Conservation (phyloP, 345 rosid species). For the Barbarea vulgaris region DNA sequence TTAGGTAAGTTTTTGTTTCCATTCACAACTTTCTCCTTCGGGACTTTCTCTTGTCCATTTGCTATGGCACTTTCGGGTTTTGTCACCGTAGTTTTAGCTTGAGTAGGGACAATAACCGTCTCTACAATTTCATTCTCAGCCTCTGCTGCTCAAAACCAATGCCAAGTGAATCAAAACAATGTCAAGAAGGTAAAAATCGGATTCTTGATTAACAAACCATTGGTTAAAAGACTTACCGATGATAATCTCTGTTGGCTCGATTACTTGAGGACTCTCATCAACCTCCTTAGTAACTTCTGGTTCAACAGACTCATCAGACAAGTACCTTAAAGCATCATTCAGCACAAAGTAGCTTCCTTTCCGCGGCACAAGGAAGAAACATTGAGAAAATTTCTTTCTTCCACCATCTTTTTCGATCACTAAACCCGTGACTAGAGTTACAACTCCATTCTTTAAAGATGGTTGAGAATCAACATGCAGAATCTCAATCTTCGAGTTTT, state of each 20-base stretch:
- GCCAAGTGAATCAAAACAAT: slow-evolving; percentile 7
- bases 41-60: slow-evolving; percentile 10
- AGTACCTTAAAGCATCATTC: slow-evolving; percentile 69
- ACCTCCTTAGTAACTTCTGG: slow-evolving; percentile 34
- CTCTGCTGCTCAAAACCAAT: slow-evolving; percentile 12
- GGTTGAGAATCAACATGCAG: slow-evolving; percentile 64
- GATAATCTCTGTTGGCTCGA: background rate
- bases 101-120: background rate
- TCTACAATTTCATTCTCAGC: slow-evolving; percentile 19
- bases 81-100: background rate
- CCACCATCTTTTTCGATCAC: slow-evolving; percentile 52
- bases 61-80: background rate
- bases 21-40: background rate
- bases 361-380: slow-evolving; percentile 79
- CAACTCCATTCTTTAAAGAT: slow-evolving; percentile 53
- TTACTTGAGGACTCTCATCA: slow-evolving; percentile 36
- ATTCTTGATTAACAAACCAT: background rate
- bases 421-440: slow-evolving; percentile 69
- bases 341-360: slow-evolving; percentile 66
- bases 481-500: slow-evolving; percentile 57
- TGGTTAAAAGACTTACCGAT: background rate
- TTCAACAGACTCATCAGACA: slow-evolving; percentile 43
- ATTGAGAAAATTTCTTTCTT: slow-evolving; percentile 55
- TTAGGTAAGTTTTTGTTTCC: slow-evolving; percentile 18
- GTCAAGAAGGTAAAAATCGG: background rate